These are phyloP conservation scores for Glycine soja DNA, from an alignment of 306 rosid genomes.

Conservation along the genomic window DNA sequence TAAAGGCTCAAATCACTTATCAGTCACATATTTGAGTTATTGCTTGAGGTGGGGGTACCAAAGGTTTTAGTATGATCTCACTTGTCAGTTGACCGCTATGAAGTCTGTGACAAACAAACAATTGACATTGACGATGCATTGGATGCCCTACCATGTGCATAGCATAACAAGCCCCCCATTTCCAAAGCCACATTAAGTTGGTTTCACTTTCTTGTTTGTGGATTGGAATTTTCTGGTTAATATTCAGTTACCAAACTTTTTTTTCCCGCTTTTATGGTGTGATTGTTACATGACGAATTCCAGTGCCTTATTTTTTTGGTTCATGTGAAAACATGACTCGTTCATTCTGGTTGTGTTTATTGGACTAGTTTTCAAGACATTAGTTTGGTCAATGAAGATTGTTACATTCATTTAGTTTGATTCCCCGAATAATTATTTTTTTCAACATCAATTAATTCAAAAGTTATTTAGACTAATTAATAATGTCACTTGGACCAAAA, in stretches of 20 bases:
- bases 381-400: background rate
- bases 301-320: background rate
- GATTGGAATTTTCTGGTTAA: background rate
- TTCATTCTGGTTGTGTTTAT: background rate
- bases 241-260: background rate
- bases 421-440: no score
- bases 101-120: background rate
- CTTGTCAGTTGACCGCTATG: background rate
- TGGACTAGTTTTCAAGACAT: background rate
- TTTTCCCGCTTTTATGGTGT: background rate
- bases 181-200: background rate
- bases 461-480: no score
- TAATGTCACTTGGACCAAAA: no score
- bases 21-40: background rate
- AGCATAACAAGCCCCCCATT: background rate
- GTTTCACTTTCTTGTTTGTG: background rate
- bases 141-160: slow-evolving; percentile 1
- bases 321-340: background rate
- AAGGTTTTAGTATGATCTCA: slow-evolving; percentile 17
- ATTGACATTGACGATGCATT: background rate
- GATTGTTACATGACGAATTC: background rate
- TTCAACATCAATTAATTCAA: no score
- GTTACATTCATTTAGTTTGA: background rate
- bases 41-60: background rate
- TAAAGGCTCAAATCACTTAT: background rate